These are phyloP conservation scores for Marasmius sp. DNA, from an alignment of 1,284 basidiomycete genomes.

Conservation along the genomic window DNA sequence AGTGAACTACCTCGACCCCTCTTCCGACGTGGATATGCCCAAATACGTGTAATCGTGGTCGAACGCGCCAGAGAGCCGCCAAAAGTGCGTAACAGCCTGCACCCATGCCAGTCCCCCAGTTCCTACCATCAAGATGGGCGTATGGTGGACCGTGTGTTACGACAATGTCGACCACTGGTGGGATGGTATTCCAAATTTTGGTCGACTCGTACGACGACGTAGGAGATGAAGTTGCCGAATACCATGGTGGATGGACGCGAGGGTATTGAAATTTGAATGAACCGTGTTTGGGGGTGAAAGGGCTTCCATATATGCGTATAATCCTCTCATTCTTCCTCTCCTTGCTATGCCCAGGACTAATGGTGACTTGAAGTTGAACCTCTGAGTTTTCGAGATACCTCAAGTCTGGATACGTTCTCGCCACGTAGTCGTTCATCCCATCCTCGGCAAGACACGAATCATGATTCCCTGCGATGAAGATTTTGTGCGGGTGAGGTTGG, in stretches of 20 bases:
- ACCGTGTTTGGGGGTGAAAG: slow-evolving; percentile 33
- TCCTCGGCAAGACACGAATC: slow-evolving; percentile 24
- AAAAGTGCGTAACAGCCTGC: slow-evolving; percentile 29
- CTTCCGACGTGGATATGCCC: slow-evolving; percentile 42
- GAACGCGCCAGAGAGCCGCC: slow-evolving; percentile 28
- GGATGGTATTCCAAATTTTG: slow-evolving; percentile 25
- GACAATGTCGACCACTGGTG: slow-evolving; percentile 33
- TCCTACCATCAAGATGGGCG: slow-evolving; percentile 28
- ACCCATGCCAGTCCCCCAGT: slow-evolving; percentile 15
- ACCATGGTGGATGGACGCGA: slow-evolving; percentile 10
- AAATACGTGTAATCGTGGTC: slow-evolving; percentile 38
- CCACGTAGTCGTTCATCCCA: background rate
- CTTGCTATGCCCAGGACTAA: slow-evolving; percentile 10
- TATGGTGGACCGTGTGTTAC: slow-evolving; percentile 43
- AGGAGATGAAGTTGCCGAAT: background rate
- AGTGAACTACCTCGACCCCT: slow-evolving; percentile 26
- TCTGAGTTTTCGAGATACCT: slow-evolving; percentile 31
- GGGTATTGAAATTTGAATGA: slow-evolving; percentile 37
- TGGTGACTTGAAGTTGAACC: slow-evolving; percentile 20
- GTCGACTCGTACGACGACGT: background rate
- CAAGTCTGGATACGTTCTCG: slow-evolving; percentile 20
- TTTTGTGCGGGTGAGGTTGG: slow-evolving; percentile 35
- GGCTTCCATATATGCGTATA: slow-evolving; percentile 30
- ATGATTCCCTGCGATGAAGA: slow-evolving; percentile 44
- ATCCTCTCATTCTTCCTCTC: too few species aligned